Base-by-base conservation (phyloP, 495 filamentous ascomycete species). In the Podospora fimiseda region DNA sequence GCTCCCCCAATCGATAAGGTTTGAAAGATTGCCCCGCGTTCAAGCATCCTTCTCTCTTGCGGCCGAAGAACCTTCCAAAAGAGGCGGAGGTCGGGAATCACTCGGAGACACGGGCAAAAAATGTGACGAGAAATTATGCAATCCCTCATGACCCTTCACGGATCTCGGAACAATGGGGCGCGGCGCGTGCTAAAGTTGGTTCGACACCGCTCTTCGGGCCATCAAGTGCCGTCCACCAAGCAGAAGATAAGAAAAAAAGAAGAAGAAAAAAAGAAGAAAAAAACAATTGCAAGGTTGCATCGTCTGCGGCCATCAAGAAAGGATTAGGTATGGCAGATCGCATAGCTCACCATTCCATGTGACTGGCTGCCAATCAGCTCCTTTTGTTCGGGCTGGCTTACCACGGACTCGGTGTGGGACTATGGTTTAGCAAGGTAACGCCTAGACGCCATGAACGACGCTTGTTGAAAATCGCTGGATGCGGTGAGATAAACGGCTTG, bases 281-380 rank as follows among this genome's bases (percentile, higher is more conserved):
- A 33, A 33, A 33, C 6, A 33, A 33, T 33, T 5, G 27, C 5
- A 33, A 33, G 27, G 27, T 33, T 11, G 27, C 27, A 33, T 33
- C 27, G 27, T 5, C 27, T 33, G 27, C 27, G 27, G 27, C 27
- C 27, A 5, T 33, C 27, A 11, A 33, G 27, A 11, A 33, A 33
- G 27, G 11, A 33, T 6, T 33, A 33, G 27, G 27, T 11, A 33
- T 33, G 27, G 27, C 5, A 33, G 27, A 33, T 11, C 27, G 27
- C 27, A 33, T 33, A 11, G 27, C 27, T 11, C 27, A 33, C 27
- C 6, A 33, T 11, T 33, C 27, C 27, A 47, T 27, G 44, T 47
- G 44, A 27, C 44, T 33, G 44, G 44, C 23, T 47, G 21, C 44
- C 44, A 47, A 47, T 47, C 44, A 23, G 44, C 44, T 30, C n/a